Percentiles rank a stretch among this genome's conserved stretches.
Evolutionary conservation across 2,329 filamentous ascomycete species (phyloP).

Genomic region (Davidsoniella eucalypti): DNA sequence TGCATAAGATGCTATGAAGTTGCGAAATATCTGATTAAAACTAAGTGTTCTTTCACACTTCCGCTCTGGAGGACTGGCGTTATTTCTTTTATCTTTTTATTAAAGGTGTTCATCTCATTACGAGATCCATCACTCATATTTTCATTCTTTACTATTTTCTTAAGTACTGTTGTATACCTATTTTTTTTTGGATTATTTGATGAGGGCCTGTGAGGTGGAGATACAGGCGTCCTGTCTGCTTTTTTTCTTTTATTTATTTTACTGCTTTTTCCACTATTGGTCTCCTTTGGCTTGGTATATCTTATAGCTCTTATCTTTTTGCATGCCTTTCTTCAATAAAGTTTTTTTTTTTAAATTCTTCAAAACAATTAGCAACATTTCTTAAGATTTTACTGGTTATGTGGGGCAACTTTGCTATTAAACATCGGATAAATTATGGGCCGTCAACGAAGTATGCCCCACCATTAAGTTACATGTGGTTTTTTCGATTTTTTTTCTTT

Average conservation of each 20-base stretch:
- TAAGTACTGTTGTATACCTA: conserved; percentile 12
- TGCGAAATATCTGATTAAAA: conserved; percentile 1
- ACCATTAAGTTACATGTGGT: too few relatives aligned
- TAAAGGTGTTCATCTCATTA: not conserved
- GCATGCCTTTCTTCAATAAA: conserved; percentile 18
- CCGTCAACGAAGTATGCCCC: too few relatives aligned
- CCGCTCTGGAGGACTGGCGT: not conserved
- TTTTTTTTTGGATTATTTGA: conserved; percentile 3
- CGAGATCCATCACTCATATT: not conserved
- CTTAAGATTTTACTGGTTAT: not conserved
- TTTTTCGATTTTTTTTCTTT: not conserved
- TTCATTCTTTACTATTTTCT: conserved; percentile 5
- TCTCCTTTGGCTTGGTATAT: conserved; percentile 14
- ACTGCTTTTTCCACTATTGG: conserved; percentile 12
- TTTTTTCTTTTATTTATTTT: conserved; percentile 9
- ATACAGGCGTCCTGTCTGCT: conserved; percentile 2
- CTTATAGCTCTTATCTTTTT: conserved; percentile 17
- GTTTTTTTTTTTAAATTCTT: not conserved
- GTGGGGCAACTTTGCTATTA: too few relatives aligned
- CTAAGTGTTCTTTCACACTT: not conserved
- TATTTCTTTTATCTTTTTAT: not conserved
- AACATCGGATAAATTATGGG: too few relatives aligned
- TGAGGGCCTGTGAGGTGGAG: conserved; percentile 6
- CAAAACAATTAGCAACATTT: not conserved
- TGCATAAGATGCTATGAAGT: conserved; percentile 9